A percentile compares a stretch with the other conserved stretches of the same genome.
phyloP scores from a whole-genome alignment of 129 eudicot genomes.

The Chrysanthemum seticuspe region DNA sequence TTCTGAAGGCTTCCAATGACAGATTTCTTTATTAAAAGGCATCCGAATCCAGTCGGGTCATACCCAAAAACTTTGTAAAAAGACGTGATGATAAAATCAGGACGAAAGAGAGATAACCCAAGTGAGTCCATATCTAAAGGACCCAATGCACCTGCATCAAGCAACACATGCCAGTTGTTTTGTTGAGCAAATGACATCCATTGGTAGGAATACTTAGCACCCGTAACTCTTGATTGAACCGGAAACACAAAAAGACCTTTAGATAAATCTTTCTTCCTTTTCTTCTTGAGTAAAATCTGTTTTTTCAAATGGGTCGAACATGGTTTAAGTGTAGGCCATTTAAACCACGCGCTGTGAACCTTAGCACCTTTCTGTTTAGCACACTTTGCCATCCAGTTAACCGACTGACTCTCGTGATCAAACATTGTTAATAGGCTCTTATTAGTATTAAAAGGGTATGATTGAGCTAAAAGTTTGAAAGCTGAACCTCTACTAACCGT shows the following conservation, averaged over 20 bases:
- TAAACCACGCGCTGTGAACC: constrained; percentile 83
- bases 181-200: constrained; percentile 98
- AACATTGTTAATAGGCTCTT: constrained; percentile 83
- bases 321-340: constrained; percentile 95
- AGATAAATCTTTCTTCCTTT: constrained; percentile 76
- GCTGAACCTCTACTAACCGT: constrained; percentile 98
- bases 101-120: constrained; percentile 83
- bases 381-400: constrained; percentile 87
- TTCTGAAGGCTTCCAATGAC: constrained; percentile 68
- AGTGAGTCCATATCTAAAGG: constrained; percentile 97
- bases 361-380: constrained; percentile 90
- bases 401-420: constrained; percentile 96
- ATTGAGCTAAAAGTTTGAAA: constrained; percentile 77
- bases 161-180: constrained; percentile 96
- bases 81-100: constrained; percentile 88
- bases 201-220: constrained; percentile 88
- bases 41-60: constrained; percentile 96
- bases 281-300: constrained; percentile 70
- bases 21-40: constrained; percentile 86
- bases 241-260: constrained; percentile 91
- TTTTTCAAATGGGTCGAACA: constrained; percentile 88
- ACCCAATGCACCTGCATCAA: constrained; percentile 97
- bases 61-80: constrained; percentile 85
- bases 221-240: constrained; percentile 91
- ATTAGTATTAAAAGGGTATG: constrained; percentile 81